These are phyloP conservation scores for Zygosaccharomyces lentus DNA, from an alignment of 805 yeast species.

Conservation along the genomic window DNA sequence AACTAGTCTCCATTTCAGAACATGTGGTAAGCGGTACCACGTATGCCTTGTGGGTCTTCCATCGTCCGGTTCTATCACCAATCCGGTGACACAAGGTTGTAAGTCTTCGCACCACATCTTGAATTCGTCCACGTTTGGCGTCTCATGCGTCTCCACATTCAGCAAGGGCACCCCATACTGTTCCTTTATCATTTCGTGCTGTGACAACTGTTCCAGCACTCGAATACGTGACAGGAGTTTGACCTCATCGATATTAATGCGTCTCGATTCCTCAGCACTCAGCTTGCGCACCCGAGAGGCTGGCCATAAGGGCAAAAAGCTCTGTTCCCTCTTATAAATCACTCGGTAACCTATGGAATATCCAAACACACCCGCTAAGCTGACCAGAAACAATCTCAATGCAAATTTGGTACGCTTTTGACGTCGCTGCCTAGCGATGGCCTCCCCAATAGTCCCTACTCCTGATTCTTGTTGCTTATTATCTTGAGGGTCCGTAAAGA, in stretches of 20 bases:
- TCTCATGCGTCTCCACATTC: constrained; percentile 15
- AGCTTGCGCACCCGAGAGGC: constrained; percentile 24
- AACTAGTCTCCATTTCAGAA: constrained; percentile 28
- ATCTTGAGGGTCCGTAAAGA: constrained; percentile 22
- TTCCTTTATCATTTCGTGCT: constrained; percentile 32
- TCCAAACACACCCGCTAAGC: constrained; percentile 25
- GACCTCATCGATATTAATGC: constrained; percentile 21
- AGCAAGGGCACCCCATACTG: constrained; percentile 32
- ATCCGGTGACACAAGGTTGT: constrained; percentile 29
- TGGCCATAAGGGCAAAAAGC: constrained; percentile 28
- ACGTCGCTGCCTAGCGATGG: constrained; percentile 20
- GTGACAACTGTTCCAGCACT: constrained; percentile 24
- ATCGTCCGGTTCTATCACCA: constrained; percentile 21
- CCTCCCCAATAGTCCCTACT: constrained; percentile 17
- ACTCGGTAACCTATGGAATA: constrained; percentile 31
- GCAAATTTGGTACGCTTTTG: constrained; percentile 17
- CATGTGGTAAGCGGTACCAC: constrained; percentile 27
- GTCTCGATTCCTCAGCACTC: constrained; percentile 21
- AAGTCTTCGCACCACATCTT: constrained; percentile 33
- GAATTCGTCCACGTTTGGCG: constrained; percentile 22
- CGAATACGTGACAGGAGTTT: constrained; percentile 19
- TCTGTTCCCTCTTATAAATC: constrained; percentile 23
- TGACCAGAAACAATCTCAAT: constrained; percentile 13
- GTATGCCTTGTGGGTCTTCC: constrained; percentile 11
- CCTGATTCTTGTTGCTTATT: constrained; percentile 4